phyloP scores from a whole-genome alignment of 2,329 filamentous ascomycete genomes.

The Amylocarpus encephaloides region DNA sequence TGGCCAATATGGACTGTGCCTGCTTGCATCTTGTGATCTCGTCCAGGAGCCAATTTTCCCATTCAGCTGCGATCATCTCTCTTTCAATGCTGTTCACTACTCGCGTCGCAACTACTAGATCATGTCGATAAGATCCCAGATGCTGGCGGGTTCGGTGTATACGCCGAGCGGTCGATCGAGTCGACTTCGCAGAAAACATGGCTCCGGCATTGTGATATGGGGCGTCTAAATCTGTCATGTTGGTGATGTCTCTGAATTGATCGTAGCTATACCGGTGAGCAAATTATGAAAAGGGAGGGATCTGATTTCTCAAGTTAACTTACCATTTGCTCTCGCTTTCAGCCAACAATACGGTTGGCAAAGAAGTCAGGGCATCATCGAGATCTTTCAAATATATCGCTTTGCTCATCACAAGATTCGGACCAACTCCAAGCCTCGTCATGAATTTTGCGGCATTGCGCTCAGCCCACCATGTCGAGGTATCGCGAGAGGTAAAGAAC shows the following conservation, averaged over 20 bases:
- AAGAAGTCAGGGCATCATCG: slow-evolving; percentile 47
- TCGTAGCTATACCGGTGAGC: slow-evolving; percentile 41
- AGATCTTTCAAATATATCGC: slow-evolving; percentile 79
- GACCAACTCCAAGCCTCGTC: slow-evolving; percentile 70
- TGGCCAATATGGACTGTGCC: slow-evolving; percentile 42
- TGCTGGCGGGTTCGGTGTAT: slow-evolving; percentile 76
- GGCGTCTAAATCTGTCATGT: slow-evolving; percentile 51
- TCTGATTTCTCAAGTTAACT: slow-evolving; percentile 16
- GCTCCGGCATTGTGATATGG: slow-evolving; percentile 48
- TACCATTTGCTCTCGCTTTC: slow-evolving; percentile 44
- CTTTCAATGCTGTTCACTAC: slow-evolving; percentile 84
- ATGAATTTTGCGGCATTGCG: slow-evolving; percentile 75
- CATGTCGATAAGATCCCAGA: slow-evolving; percentile 78
- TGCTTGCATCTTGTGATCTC: slow-evolving; percentile 72
- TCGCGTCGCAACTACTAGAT: slow-evolving; percentile 82
- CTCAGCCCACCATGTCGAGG: slow-evolving; percentile 78
- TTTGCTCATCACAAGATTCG: slow-evolving; percentile 75
- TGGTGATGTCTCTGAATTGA: slow-evolving; percentile 55
- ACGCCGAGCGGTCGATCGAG: slow-evolving; percentile 50
- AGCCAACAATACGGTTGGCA: slow-evolving; percentile 15
- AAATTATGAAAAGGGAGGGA: background rate
- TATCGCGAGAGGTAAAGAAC: slow-evolving; percentile 67
- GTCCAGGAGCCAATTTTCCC: slow-evolving; percentile 84
- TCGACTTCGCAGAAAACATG: slow-evolving; percentile 41
- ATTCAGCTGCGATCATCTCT: slow-evolving; percentile 80